Conservation (phyloP, 257 asterid species). For the Solanum etuberosum region DNA sequence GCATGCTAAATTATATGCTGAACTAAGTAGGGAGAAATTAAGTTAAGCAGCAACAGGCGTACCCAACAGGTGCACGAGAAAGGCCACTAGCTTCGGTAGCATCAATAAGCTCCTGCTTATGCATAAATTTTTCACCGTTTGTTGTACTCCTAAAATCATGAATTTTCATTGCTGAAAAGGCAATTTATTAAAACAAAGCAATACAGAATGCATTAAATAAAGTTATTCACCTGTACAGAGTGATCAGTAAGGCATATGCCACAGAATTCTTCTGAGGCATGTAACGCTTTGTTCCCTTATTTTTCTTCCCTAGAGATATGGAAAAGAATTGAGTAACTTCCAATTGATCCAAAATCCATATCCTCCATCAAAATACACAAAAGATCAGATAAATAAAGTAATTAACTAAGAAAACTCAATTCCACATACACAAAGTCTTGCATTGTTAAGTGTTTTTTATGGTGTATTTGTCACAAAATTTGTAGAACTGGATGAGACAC, state of each 20-base stretch:
- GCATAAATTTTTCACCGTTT: conserved; percentile 66
- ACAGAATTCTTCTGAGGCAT: conserved; percentile 93
- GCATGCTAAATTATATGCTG: not conserved
- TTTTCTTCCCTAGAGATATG: conserved; percentile 41
- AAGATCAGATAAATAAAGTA: not conserved
- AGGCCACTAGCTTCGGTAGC: conserved; percentile 92
- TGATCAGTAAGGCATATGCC: conserved; percentile 71
- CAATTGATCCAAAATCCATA: not conserved
- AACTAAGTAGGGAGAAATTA: not conserved
- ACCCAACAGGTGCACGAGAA: conserved; percentile 78
- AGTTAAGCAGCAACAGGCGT: not conserved
- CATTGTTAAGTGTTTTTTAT: not conserved
- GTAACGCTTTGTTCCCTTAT: conserved; percentile 51
- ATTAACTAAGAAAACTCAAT: not conserved
- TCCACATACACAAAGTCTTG: not conserved
- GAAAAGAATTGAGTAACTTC: not conserved
- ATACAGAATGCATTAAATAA: not conserved
- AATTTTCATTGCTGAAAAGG: not conserved
- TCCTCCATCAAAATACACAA: not conserved
- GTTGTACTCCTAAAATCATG: conserved; percentile 36
- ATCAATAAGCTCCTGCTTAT: conserved; percentile 73
- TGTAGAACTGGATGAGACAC: not conserved
- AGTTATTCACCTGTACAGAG: conserved; percentile 63
- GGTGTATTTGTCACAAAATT: not conserved
- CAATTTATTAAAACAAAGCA: not conserved